Base-by-base conservation (phyloP, 768 basidiomycete genomes). In the Suillus paluster region DNA sequence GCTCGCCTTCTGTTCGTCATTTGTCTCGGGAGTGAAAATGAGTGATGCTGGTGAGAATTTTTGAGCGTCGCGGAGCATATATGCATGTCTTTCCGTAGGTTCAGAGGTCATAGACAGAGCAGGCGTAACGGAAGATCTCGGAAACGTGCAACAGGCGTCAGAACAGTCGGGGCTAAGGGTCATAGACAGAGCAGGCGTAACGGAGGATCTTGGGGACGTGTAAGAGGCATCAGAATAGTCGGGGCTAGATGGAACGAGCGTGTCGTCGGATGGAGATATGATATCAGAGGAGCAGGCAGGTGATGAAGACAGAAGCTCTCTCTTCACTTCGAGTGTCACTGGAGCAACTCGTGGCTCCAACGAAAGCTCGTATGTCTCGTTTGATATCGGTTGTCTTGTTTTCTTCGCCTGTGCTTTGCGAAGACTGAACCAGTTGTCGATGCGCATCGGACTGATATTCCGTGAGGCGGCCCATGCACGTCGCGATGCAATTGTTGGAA, bases 401-500 rank as follows among this genome's bases (percentile, higher is more conserved):
- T 61, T 74, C 62, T 70, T 75, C 11, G 74, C 74, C 17, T 30
- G 27, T 6, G 62, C 55, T 44, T 6, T 72, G 57, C 73, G 71
- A 58, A 69, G 61, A n/a, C 56, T 30, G 64, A 74, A 74, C 73
- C 73, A 74, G n/a, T 10, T n/a, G 19, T 62, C 62, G 12, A 74
- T 67, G 9, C 69, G 61, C 15, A 58, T 64, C 30, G 68, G 64
- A 36, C 34, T 64, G 44, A 66, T 66, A 33, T 63, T 46, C 55
- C 65, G 73, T 9, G 67, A 69, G 46, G 62, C 61, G 0, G 73
- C 73, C 73, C 73, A 74, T 27, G 60, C 63, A 39, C 61, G 67
- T 48, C 73, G 60, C n/a, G 75, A 74, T 30, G 56, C 60, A 38
- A 73, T 10, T 3, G 75, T 68, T 34, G 73, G 73, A 4, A 74